Evolutionary conservation across 2,329 filamentous ascomycete genomes (phyloP), one percentile per base, ranked within the genome.

Genomic region (Raffaelea ambrosiae): DNA sequence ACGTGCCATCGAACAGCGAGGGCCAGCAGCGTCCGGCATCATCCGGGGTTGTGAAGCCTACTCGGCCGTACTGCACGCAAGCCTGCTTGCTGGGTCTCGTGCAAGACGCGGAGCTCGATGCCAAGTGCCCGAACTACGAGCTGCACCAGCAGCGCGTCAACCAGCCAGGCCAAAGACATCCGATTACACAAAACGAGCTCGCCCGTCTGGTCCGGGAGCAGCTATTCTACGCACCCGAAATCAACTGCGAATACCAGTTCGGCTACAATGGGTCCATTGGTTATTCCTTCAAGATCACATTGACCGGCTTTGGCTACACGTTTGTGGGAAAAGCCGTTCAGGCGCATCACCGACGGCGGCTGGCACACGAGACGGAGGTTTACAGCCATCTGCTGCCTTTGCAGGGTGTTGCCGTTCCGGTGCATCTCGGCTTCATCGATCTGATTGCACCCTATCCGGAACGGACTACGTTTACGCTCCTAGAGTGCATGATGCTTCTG

Each of bases 221-320:
- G 41, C 41, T 45, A n/a, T 22, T 26, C 33, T 10, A 18, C 43
- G 38, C 33, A 7, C 31, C 33, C 4, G 33, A 45, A 8, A 10
- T 38, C 13, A 23, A 45, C 16, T 39, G 31, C 41, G 21, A 43
- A n/a, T 45, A 16, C 20, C 29, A 45, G 5, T 11, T n/a, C 16
- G 33, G 35, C 18, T 31, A 36, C 3, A 5, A 14, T 5, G 49
- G 49, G 22, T 46, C 49, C 16, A 46, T 40, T 36, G 49, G 40
- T 7, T 46, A 19, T n/a, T 33, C 49, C 19, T 51, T 53, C 31
- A 51, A 51, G 46, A 19, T 53, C 18, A 48, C 48, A 14, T 22
- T 49, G 16, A 20, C 43, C 10, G 46, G 40, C 19, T 53, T 48
- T 43, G 48, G 51, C 16, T 53, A 53, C 31, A 53, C 51, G 19